Conservation (phyloP, 805 yeast species). For the Ogataea chonburiensis region DNA sequence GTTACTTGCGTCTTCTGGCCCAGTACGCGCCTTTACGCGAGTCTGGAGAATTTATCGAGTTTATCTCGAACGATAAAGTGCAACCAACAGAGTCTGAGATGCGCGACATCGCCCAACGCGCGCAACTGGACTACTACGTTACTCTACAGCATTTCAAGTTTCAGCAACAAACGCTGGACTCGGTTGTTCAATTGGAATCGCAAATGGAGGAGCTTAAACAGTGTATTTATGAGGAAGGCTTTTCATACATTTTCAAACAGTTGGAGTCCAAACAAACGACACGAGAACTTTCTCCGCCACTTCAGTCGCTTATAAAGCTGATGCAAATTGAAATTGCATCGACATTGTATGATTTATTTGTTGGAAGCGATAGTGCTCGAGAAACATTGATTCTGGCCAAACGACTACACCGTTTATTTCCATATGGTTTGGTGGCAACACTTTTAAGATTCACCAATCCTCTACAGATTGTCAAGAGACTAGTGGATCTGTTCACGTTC, state of each 20-base stretch:
- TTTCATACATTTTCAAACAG: slow-evolving; percentile 62
- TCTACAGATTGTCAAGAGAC: slow-evolving; percentile 70
- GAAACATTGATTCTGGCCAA: slow-evolving; percentile 71
- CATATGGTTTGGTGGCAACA: slow-evolving; percentile 74
- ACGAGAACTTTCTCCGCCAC: slow-evolving; percentile 60
- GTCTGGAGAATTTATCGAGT: slow-evolving; percentile 50
- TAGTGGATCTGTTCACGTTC: slow-evolving; percentile 81
- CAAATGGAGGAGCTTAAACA: slow-evolving; percentile 44
- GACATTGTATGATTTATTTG: slow-evolving; percentile 72
- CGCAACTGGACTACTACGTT: slow-evolving; percentile 56
- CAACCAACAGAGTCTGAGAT: slow-evolving; percentile 42
- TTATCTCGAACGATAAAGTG: slow-evolving; percentile 46
- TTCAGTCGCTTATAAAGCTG: slow-evolving; percentile 76
- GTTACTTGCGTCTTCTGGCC: slow-evolving; percentile 58
- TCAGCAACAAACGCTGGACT: slow-evolving; percentile 50
- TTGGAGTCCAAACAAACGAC: slow-evolving; percentile 54
- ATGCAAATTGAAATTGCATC: slow-evolving; percentile 81
- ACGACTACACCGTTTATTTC: slow-evolving; percentile 73
- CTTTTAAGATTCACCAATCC: slow-evolving; percentile 86
- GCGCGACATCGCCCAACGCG: slow-evolving; percentile 57
- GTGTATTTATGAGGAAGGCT: slow-evolving; percentile 41
- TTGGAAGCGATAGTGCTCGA: slow-evolving; percentile 78
- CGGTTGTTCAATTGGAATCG: slow-evolving; percentile 30
- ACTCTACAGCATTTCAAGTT: slow-evolving; percentile 66
- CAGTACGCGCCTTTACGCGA: slow-evolving; percentile 55